Conservation (phyloP, 176 grass and related monocot species). For the Musa beccarii region DNA sequence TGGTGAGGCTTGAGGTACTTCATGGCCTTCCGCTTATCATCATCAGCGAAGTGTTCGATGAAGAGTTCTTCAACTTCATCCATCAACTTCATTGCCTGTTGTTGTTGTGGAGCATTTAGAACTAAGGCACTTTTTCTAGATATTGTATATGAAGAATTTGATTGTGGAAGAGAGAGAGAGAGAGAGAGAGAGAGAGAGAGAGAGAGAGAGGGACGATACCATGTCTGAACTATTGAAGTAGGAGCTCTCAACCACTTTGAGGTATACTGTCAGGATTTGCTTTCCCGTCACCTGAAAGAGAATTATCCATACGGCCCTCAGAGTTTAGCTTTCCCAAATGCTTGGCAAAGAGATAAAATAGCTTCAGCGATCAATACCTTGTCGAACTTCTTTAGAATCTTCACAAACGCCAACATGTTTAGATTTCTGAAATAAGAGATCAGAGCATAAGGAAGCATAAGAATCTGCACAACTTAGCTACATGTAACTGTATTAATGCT, state of each 20-base stretch:
- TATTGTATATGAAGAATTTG: constrained; percentile 1
- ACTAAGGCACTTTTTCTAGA: not conserved
- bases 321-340: constrained; percentile 3
- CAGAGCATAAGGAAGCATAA: too few relatives aligned
- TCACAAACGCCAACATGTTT: constrained; percentile 95
- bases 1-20: constrained; percentile 89
- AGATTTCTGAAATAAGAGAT: constrained; percentile 50
- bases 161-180: not conserved
- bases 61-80: constrained; percentile 90
- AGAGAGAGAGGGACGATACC: constrained; percentile 29
- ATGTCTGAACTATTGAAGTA: constrained; percentile 92
- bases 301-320: constrained; percentile 2
- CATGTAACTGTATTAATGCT: too few relatives aligned
- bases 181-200: not conserved
- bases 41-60: constrained; percentile 62
- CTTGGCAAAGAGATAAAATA: constrained; percentile 14
- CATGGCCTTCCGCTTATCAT: constrained; percentile 82
- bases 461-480: too few relatives aligned
- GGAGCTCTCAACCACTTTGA: constrained; percentile 89
- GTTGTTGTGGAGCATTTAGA: not conserved
- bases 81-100: constrained; percentile 73
- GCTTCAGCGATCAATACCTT: constrained; percentile 34
- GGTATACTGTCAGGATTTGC: constrained; percentile 61
- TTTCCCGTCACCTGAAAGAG: constrained; percentile 69
- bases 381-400: constrained; percentile 97